Evolutionary conservation across 768 basidiomycete genomes (phyloP), one percentile per base, ranked within the genome.

Genomic region (Mycena sanguinolenta): DNA sequence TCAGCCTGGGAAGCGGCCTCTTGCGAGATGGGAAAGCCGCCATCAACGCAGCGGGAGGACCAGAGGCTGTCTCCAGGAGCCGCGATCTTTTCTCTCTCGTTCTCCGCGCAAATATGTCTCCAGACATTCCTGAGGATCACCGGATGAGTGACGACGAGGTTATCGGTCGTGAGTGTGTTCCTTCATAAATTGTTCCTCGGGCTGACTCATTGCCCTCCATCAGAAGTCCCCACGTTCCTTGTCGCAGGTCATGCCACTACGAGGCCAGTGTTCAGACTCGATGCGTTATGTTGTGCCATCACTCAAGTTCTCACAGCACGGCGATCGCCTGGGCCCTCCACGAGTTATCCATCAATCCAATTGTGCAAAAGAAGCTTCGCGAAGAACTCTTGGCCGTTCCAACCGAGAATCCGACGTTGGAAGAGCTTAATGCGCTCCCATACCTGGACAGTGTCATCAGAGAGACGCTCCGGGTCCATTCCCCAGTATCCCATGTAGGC

Each of bases 11-110:
- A 14, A 27, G 38, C 5, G 1, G 57, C 4, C 0, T 72, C 21
- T 17, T 72, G 27, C 19, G 30, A 12, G 59, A 65, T 1, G 49
- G 54, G 0, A 69, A 72, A 38, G 59, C 59, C 2, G 49, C 25
- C 3, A 49, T 65, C 5, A 53, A 19, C 9, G 39, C 54, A 2
- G 36, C 42, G 1, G 65, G 53, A 0, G 65, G 44, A 3, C 23
- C 27, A 1, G 83, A 82, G 65, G 76, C 77, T 19, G 72, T 55
- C 14, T 55, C 81, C 1, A 72, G 70, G 1, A 80, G 82, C 12
- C 82, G 84, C 6, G 87, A 89, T 76, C 65, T 89, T 7, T 75
- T 89, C n/a, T 84, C 82, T 8, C 71, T 87, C 19, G 76, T 88
- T 7, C 78, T 88, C 64, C 81, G 79, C 60, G 87, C 87, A 7